Base-by-base conservation (phyloP, 179 eudicot species). In the Spergularia azorica region DNA sequence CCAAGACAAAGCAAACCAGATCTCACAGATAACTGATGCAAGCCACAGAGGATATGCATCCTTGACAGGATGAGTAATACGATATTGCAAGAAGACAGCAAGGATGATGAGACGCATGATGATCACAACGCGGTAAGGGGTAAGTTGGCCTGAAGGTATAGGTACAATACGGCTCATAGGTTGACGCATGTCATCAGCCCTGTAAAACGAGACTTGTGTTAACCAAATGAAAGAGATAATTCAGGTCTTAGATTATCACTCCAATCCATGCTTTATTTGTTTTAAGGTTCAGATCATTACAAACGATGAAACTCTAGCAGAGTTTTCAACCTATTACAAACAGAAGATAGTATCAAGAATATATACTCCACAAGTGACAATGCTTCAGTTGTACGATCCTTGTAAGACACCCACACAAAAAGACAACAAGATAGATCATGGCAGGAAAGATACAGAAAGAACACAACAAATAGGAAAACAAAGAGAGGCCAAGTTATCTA, bases 1-100 rank as follows among this genome's bases (percentile, higher is more conserved):
- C 97, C 97, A 92, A 36, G 94, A 90, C 64, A 92, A 76, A 13
- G 97, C 97, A 78, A 92, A 92, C 97, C 97, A 92, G 80, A 92
- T 84, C 86, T 92, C 97, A 85, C 97, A 91, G 74, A 91, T 91
- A 38, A 91, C 87, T 55, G 89, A 90, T 67, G 83, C 81, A 67
- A 90, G 87, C 97, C 97, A 92, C 74, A 92, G 76, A 13, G 96
- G 91, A 84, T 92, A 92, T 14, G 93, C 93, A 83, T 89, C 87
- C 55, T 83, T 85, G 82, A 88, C 93, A 14, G 93, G 93, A 83
- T 89, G 90, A 63, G 83, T 87, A 11, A 83, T 62, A 75, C 93
- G 90, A 85, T 88, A 92, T 84, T 93, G 94, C 87, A 93, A 81
- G 86, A 93, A 93, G 85, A 93, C 84, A 72, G 83, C 91, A 77